Evolutionary conservation across 495 filamentous ascomycete species (phyloP), one percentile per base, ranked within the genome.

Genomic region (Hypoxylon crocopeplum): DNA sequence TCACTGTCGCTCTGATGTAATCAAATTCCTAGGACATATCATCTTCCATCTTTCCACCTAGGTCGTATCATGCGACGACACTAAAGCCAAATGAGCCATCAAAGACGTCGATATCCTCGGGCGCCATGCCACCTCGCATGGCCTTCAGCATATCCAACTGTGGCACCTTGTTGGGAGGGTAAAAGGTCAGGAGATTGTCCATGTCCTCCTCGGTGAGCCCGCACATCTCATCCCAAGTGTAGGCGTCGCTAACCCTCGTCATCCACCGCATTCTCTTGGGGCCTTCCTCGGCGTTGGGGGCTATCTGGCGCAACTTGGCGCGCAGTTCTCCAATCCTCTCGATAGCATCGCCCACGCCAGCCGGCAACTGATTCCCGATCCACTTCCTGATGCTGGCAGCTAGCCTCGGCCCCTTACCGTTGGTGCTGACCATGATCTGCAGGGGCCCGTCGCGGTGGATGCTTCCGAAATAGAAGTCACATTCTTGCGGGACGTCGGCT

Each of bases 401-500:
- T 51, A 98, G 71, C 75, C 93, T 88, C 1, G 94, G 94, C 0
- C 94, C 94, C 69, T 97, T 98, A 6, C 94, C 94, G 71, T 98
- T 98, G 8, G 94, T 98, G 71, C 88, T 92, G 41, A 98, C 92
- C 94, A 98, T 98, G 58, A 98, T 84, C 79, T 98, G 94, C 57
- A 98, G 72, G 7, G 94, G 95, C 0, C 94, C 94, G 72, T 98
- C 95, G 17, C 94, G 85, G 77, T 98, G 89, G 22, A 97, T 85
- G 72, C 88, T 92, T 39, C 94, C 94, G 72, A 98, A 98, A 74
- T 97, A 98, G 69, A 98, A 98, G 67, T 98, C 94, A 70, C 94
- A 98, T 72, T 98, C 94, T 0, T 92, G 83, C 0, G 95, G 95
- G 1, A 98, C 95, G 73, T 98, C 94, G 54, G 94, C 94, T 45